Conservation (phyloP, 331 rosid genomes). For the Pyrus hybrid region DNA sequence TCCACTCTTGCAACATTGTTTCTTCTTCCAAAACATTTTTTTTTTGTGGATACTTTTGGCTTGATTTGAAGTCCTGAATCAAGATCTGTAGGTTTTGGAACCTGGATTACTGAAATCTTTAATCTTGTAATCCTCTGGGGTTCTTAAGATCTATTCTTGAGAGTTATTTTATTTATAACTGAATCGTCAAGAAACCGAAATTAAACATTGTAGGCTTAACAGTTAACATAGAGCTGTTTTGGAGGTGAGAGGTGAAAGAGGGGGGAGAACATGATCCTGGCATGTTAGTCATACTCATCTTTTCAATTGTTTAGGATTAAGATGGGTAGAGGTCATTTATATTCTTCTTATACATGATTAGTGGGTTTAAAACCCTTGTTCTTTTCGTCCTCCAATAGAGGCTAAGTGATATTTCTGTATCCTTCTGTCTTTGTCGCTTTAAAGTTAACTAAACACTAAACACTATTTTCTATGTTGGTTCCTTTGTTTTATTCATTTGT, state of each 20-base stretch:
- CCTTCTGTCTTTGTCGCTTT: background rate
- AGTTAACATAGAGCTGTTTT: background rate
- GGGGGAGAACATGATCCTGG: background rate
- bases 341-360: background rate
- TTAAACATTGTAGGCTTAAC: background rate
- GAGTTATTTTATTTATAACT: background rate
- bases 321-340: background rate
- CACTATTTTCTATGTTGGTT: background rate
- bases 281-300: background rate
- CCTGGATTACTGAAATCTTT: background rate
- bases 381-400: background rate
- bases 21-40: background rate
- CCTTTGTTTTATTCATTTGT: background rate
- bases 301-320: background rate
- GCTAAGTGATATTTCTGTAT: background rate
- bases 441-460: background rate
- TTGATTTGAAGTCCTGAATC: background rate
- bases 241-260: background rate
- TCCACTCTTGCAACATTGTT: background rate
- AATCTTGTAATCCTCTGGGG: background rate
- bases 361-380: background rate
- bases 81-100: background rate
- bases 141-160: background rate
- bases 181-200: background rate
- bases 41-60: background rate